Base-by-base conservation (phyloP, 352 stramenopile genomes). In the Phytophthora pisi region DNA sequence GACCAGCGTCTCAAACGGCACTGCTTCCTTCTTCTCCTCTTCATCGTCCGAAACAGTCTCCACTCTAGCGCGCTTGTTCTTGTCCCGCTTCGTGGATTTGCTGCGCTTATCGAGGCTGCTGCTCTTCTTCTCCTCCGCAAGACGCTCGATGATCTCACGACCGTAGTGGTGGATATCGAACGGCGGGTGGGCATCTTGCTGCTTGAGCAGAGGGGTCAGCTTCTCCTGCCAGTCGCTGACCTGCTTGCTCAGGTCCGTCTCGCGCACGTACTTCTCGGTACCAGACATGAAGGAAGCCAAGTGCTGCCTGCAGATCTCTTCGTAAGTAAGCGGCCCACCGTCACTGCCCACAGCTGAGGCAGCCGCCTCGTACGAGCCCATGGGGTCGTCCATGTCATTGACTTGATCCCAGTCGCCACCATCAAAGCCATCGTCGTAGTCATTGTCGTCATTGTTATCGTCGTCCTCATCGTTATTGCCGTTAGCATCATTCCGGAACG, bases 91-190 rank as follows among this genome's bases (percentile, higher is more conserved):
- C 5, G 60, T 62, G 0, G 30, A 38, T 57, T 71, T 82, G 20
- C 71, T 67, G 28, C 72, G 78, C 47, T 66, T 72, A 26, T 72
- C 34, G 0, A 68, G 54, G 13, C 36, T 75, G 1, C 46, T 31
- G 24, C 51, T 59, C 30, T 59, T 66, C n/a, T 78, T 69, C n/a
- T 82, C 70, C 26, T 81, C 50, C 34, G 84, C 75, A 34, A 92
- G 54, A 11, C 84, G 72, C 0, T 38, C 68, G 43, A 93, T 69
- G 56, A 93, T 91, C 30, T 88, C 74, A 16, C 74, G 76, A 10
- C 85, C 85, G 36, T 81, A 92, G 28, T 68, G 72, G 50, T 92
- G 85, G 43, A 95, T 95, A 57, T 95, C 82, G 55, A 94, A 96
- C 16, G 76, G 75, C 8, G 82, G 81, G 9, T 77, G 84, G 13